Base-by-base conservation (phyloP, 2,329 filamentous ascomycete genomes). In the Botrytis porri region DNA sequence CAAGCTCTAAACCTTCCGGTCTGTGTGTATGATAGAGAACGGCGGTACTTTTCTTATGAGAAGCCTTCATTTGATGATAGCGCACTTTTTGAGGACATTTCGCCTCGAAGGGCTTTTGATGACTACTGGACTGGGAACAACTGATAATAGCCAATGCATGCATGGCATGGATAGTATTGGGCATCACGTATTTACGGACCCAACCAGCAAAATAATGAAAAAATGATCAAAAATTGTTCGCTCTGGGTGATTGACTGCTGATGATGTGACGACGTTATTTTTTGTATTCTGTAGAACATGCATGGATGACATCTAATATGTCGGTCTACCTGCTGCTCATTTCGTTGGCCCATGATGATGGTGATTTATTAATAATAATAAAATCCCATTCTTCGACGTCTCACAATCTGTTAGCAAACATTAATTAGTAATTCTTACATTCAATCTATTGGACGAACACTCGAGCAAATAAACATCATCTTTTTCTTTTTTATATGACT, bases 111-210 rank as follows among this genome's bases (percentile, higher is more conserved):
- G 32, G 25, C 41, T 69, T 60, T 29, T 61, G 18, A 72, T 59
- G 62, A 67, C 63, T 57, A 43, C 39, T 39, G 43, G 29, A 32
- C 57, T 62, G 59, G 54, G 41, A 35, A 69, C 48, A 67, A 32
- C 62, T 67, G 62, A 51, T 45, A 65, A n/a, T 32, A 54, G 60
- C 69, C 22, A 32, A 60, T 25, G 60, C 43, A 70, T 66, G 69
- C 69, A 66, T 57, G 60, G 69, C 29, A 71, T 65, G 57, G n/a
- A 65, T 66, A 69, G 66, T 41, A 51, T 54, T 54, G 60, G 69
- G 69, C 69, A 66, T 71, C 69, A 71, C 69, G 69, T 71, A 57
- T 54, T 57, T 45, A 71, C 69, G 45, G 69, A 66, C 69, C 69
- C 69, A 71, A 16, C 12, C 9, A 43, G n/a, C 60, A 65, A 65